Percentiles rank a stretch among this genome's conserved stretches.
These are phyloP conservation scores for Zoysia pacifica DNA, from an alignment of 176 grass and related monocot species.

Conservation along the genomic window DNA sequence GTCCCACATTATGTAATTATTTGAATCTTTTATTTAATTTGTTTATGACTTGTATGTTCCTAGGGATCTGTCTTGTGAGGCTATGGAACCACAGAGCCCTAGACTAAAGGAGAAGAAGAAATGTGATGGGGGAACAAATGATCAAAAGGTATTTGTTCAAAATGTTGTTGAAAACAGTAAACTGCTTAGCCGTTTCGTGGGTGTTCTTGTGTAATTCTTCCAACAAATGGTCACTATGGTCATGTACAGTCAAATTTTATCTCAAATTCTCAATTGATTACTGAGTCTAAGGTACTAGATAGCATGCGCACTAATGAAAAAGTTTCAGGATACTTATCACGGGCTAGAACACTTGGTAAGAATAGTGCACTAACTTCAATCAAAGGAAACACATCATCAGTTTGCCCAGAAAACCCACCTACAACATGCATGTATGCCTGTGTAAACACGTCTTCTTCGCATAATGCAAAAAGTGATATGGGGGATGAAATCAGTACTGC, in stretches of 20 bases:
- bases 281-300: conserved; percentile 50
- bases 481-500: conserved; percentile 28
- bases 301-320: conserved; percentile 42
- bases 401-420: conserved; percentile 39
- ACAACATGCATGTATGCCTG: conserved; percentile 29
- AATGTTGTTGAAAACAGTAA: conserved; percentile 89
- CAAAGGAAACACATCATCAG: conserved; percentile 37
- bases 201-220: conserved; percentile 81
- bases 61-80: conserved; percentile 63
- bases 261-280: conserved; percentile 48
- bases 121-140: conserved; percentile 74
- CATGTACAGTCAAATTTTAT: conserved; percentile 54
- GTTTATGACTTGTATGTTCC: conserved; percentile 34
- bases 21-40: conserved; percentile 34
- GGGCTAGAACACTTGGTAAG: conserved; percentile 26
- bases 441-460: conserved; percentile 46
- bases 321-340: conserved; percentile 40
- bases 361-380: conserved; percentile 34
- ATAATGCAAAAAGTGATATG: conserved; percentile 24
- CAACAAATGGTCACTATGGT: conserved; percentile 43
- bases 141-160: conserved; percentile 79
- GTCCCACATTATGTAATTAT: neutral
- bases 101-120: conserved; percentile 95
- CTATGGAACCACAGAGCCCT: conserved; percentile 75
- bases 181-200: conserved; percentile 58